These are phyloP conservation scores for Hortiboletus rubellus DNA, from an alignment of 1,284 basidiomycete species.

Conservation along the genomic window DNA sequence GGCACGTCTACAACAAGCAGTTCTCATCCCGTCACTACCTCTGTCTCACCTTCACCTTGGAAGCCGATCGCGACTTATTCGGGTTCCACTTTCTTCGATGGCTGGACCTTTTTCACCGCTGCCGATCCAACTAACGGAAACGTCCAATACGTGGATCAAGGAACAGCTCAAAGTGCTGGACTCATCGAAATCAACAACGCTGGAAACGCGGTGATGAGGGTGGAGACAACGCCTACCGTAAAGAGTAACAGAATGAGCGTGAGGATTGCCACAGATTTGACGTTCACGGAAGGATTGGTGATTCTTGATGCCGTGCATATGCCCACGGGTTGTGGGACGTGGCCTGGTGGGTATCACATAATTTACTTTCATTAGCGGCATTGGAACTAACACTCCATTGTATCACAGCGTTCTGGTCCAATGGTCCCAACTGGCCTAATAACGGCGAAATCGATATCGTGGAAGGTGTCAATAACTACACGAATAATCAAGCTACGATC, in stretches of 20 bases:
- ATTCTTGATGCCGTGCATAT: constrained; percentile 87
- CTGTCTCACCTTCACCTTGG: constrained; percentile 37
- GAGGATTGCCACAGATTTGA: constrained; percentile 67
- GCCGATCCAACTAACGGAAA: constrained; percentile 81
- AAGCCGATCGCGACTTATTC: constrained; percentile 40
- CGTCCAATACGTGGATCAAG: constrained; percentile 57
- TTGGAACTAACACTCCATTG: constrained; percentile 13
- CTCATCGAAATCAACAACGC: constrained; percentile 61
- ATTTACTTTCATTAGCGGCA: constrained; percentile 28
- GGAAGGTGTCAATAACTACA: constrained; percentile 79
- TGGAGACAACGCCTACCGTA: constrained; percentile 78
- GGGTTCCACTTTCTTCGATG: constrained; percentile 74
- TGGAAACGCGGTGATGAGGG: constrained; percentile 78
- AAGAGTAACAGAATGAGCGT: constrained; percentile 68
- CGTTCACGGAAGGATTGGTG: constrained; percentile 64
- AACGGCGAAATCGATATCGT: constrained; percentile 86
- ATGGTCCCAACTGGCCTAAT: constrained; percentile 71
- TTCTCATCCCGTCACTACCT: constrained; percentile 18
- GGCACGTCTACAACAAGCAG: constrained; percentile 23
- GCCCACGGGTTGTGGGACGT: constrained; percentile 87
- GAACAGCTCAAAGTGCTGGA: constrained; percentile 50
- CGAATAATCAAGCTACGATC: constrained; percentile 77
- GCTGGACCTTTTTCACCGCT: constrained; percentile 73
- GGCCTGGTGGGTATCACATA: constrained; percentile 57
- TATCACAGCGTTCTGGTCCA: constrained; percentile 50